Base-by-base conservation (phyloP, 1,284 basidiomycete genomes). In the Neolentinus lepideus region DNA sequence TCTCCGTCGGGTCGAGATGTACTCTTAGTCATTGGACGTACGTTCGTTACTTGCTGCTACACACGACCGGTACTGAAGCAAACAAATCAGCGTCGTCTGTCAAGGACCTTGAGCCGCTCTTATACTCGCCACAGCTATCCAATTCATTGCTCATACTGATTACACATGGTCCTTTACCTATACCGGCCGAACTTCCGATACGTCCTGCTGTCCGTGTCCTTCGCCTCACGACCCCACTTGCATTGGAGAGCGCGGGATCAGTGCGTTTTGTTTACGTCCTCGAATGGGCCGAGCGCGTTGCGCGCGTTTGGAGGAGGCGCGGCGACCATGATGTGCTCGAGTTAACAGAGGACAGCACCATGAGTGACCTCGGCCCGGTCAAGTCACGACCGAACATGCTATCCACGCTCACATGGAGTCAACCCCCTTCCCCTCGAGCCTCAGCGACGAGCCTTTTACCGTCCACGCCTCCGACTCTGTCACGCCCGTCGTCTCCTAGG, bases 231-330 rank as follows among this genome's bases (percentile, higher is more conserved):
- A 56, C 67, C 0, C 76, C 78, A 0, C 67, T 80, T 12, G 71
- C 68, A 10, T 67, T 75, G 12, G 75, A 79, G 54, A 73, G 75
- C 48, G 64, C 71, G 1, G 77, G 77, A 36, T 78, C 80, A 1
- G 66, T 80, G 6, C 73, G 75, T 9, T 74, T 84, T 56, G 75
- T 78, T n/a, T 66, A 68, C 54, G 64, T 79, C 1, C 68, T 82
- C 21, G 78, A 81, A 50, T 77, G 78, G 63, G 81, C 80, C 0
- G 76, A 80, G 57, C 74, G 74, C 26, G 72, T 82, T 11, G 77
- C 75, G 0, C 67, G 71, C 19, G 51, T 70, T 0, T 83, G 79
- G 80, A 70, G 76, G 1, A 67, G 67, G 45, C 56, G 64, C 29
- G 69, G 69, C 21, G 69, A 67, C n/a, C 61, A 61, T 2, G 69